Conservation (phyloP, 805 yeast genomes). For the Kodamaea laetipori region DNA sequence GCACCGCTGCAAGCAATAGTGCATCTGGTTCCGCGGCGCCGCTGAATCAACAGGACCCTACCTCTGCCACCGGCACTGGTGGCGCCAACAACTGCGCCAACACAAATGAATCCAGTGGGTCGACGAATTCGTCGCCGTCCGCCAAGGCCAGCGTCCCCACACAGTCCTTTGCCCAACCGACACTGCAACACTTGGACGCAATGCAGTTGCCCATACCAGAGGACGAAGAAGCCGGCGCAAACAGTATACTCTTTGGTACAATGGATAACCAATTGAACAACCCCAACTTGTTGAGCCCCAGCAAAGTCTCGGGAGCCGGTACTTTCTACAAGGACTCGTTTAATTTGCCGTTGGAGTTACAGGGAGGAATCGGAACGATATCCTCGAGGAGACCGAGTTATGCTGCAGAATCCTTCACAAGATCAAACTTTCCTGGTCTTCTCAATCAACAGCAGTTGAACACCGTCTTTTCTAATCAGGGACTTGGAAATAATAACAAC, state of each 20-base stretch:
- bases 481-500: constrained; percentile 3
- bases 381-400: constrained; percentile 73
- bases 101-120: neutral
- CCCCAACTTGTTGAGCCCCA: constrained; percentile 2
- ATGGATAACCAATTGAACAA: constrained; percentile 4
- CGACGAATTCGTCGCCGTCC: constrained; percentile 8
- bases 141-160: neutral
- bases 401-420: constrained; percentile 64
- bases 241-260: neutral
- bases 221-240: neutral
- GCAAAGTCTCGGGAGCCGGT: neutral
- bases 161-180: neutral
- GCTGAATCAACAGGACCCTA: constrained; percentile 6
- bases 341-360: constrained; percentile 57
- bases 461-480: constrained; percentile 7
- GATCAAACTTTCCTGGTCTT: constrained; percentile 24
- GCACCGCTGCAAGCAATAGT: neutral
- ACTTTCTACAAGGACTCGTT: constrained; percentile 34
- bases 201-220: constrained; percentile 3
- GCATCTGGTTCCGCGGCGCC: constrained; percentile 1
- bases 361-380: constrained; percentile 64
- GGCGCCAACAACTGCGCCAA: constrained; percentile 6
- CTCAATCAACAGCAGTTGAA: constrained; percentile 10
- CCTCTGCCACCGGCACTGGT: constrained; percentile 1
- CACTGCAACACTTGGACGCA: neutral